A percentile compares a stretch with the other conserved stretches of the same genome.
phyloP scores from a whole-genome alignment of 2,329 filamentous ascomycete species.

The Sporothrix euskadiensis region DNA sequence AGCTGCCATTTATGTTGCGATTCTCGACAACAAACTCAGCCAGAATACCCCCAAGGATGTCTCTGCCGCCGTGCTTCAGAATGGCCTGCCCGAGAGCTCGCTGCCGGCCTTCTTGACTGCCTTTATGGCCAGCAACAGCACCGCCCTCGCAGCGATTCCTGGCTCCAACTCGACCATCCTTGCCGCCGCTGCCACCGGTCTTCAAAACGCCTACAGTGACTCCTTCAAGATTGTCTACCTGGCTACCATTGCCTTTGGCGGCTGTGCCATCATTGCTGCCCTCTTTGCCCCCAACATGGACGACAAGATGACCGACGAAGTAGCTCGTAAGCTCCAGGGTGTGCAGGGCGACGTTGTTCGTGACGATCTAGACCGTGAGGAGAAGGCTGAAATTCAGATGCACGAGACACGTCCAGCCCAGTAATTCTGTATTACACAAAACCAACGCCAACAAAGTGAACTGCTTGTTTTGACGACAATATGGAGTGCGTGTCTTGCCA shows the following conservation, averaged over 20 bases:
- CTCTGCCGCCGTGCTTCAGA: constrained; percentile 35
- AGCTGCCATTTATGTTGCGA: constrained; percentile 14
- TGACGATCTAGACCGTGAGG: constrained; percentile 36
- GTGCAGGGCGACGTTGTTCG: neutral
- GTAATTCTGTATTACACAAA: neutral
- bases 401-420: neutral
- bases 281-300: constrained; percentile 13
- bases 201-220: neutral
- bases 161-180: constrained; percentile 3
- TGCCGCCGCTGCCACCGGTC: neutral
- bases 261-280: constrained; percentile 14
- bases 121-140: constrained; percentile 32
- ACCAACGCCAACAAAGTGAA: too few species aligned
- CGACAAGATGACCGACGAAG: constrained; percentile 20
- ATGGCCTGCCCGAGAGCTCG: neutral
- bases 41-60: constrained; percentile 38
- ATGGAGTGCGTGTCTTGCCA: too few species aligned
- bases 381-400: constrained; percentile 31
- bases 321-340: constrained; percentile 22
- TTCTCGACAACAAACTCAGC: constrained; percentile 8
- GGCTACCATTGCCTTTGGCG: constrained; percentile 20
- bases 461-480: too few species aligned
- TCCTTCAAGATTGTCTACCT: constrained; percentile 25
- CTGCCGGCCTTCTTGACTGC: neutral
- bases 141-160: constrained; percentile 34